These are phyloP conservation scores for Piloderma croceum DNA, from an alignment of 768 basidiomycete genomes.

Conservation along the genomic window DNA sequence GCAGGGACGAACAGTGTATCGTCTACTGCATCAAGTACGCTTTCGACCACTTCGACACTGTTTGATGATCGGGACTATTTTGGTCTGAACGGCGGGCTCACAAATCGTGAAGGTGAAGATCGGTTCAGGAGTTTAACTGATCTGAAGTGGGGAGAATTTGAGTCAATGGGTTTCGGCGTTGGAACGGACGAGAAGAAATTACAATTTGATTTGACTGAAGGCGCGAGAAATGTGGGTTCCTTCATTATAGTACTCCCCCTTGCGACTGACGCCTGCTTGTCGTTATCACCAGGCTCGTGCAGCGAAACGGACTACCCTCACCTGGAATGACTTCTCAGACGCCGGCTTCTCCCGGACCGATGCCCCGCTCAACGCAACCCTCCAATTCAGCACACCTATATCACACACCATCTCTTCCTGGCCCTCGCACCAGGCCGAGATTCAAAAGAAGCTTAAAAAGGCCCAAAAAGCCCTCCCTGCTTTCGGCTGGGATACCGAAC, in stretches of 20 bases:
- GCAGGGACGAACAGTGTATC: slow-evolving; percentile 27
- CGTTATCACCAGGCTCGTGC: slow-evolving; percentile 44
- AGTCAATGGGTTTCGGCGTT: slow-evolving; percentile 72
- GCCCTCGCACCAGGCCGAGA: slow-evolving; percentile 69
- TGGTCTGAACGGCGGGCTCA: slow-evolving; percentile 27
- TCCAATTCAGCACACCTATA: slow-evolving; percentile 67
- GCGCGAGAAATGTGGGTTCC: slow-evolving; percentile 56
- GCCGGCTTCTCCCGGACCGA: slow-evolving; percentile 80
- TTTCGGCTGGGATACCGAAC: slow-evolving; percentile 92
- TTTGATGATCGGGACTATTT: slow-evolving; percentile 21
- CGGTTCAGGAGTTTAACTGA: slow-evolving; percentile 79
- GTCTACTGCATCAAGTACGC: slow-evolving; percentile 40
- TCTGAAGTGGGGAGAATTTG: slow-evolving; percentile 89
- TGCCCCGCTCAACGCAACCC: slow-evolving; percentile 67
- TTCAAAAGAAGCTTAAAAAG: slow-evolving; percentile 79
- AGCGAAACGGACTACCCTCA: slow-evolving; percentile 76
- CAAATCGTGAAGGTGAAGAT: slow-evolving; percentile 48
- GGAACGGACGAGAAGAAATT: slow-evolving; percentile 57
- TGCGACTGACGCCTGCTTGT: slow-evolving; percentile 1
- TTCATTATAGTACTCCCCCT: slow-evolving; percentile 3
- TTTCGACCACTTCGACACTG: slow-evolving; percentile 22
- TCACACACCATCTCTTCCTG: slow-evolving; percentile 58
- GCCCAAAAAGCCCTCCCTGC: slow-evolving; percentile 72
- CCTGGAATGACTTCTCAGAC: slow-evolving; percentile 86
- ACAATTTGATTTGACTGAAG: slow-evolving; percentile 89